phyloP scores from a whole-genome alignment of 2,329 filamentous ascomycete species.

The Xylariaceae sp. region DNA sequence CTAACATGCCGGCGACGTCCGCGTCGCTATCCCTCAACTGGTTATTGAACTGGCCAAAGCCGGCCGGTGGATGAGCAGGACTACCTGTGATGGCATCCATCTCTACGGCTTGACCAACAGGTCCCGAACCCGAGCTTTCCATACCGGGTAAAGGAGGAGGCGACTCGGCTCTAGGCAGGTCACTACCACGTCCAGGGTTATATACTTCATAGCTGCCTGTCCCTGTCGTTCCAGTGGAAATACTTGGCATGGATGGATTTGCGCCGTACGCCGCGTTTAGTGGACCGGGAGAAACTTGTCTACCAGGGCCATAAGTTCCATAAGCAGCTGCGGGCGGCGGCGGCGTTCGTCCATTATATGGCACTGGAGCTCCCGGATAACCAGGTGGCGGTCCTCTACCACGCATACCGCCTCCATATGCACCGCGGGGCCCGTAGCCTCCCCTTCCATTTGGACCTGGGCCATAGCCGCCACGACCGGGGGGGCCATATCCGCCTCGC shows the following conservation, averaged over 20 bases:
- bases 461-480: conserved; percentile 41
- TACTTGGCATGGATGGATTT: conserved; percentile 34
- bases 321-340: conserved; percentile 23
- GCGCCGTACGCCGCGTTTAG: conserved; percentile 32
- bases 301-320: conserved; percentile 25
- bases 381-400: conserved; percentile 39
- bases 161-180: conserved; percentile 58
- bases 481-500: conserved; percentile 44
- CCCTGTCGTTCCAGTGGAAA: conserved; percentile 26
- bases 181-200: conserved; percentile 35
- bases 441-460: conserved; percentile 31
- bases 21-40: conserved; percentile 60
- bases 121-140: conserved; percentile 28
- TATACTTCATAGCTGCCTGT: conserved; percentile 38
- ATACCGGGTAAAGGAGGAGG: conserved; percentile 55
- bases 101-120: conserved; percentile 65
- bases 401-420: conserved; percentile 31
- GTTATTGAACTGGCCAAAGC: conserved; percentile 41
- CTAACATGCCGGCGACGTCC: conserved; percentile 71
- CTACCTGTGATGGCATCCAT: conserved; percentile 70
- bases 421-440: conserved; percentile 29
- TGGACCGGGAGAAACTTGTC: conserved; percentile 34
- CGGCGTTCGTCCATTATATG: conserved; percentile 28
- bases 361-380: conserved; percentile 35
- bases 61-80: conserved; percentile 37